Evolutionary conservation across 768 basidiomycete species (phyloP).

Genomic region (Tulasnella calospora): DNA sequence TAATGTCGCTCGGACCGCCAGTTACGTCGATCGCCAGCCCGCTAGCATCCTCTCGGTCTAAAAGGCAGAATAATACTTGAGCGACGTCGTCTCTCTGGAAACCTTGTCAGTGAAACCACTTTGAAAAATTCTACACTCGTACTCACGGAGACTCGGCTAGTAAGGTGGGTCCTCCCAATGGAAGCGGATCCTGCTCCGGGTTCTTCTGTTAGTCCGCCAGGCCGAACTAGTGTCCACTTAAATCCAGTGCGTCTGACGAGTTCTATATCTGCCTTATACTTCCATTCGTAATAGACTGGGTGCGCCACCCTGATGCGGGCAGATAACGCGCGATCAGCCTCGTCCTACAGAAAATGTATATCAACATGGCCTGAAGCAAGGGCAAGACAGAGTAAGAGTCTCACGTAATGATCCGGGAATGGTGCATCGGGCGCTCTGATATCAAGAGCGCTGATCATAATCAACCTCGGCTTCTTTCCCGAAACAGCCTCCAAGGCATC

Average conservation of each 20-base stretch:
- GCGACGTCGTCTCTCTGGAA: constrained; percentile 58
- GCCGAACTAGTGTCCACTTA: constrained; percentile 63
- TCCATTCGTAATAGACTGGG: constrained; percentile 41
- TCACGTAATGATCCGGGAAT: constrained; percentile 52
- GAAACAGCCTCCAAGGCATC: constrained; percentile 57
- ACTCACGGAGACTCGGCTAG: constrained; percentile 47
- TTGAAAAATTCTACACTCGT: background rate
- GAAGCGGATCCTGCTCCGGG: constrained; percentile 49
- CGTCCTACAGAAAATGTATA: constrained; percentile 36
- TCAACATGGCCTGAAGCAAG: no score
- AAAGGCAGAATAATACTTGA: constrained; percentile 43
- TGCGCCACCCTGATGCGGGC: constrained; percentile 46
- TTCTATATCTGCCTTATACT: constrained; percentile 45
- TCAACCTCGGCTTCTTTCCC: constrained; percentile 46
- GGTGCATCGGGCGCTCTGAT: constrained; percentile 46
- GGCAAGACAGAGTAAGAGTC: constrained; percentile 24
- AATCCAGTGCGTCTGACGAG: constrained; percentile 49
- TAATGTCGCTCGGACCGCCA: constrained; percentile 48
- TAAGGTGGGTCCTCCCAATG: constrained; percentile 54
- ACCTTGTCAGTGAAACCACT: background rate
- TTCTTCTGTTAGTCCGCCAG: constrained; percentile 50
- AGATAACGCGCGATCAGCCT: constrained; percentile 45
- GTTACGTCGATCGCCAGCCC: constrained; percentile 59
- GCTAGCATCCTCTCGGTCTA: constrained; percentile 50
- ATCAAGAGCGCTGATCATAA: constrained; percentile 59